Conservation (phyloP, 2,329 filamentous ascomycete genomes). For the Aquanectria penicillioides region DNA sequence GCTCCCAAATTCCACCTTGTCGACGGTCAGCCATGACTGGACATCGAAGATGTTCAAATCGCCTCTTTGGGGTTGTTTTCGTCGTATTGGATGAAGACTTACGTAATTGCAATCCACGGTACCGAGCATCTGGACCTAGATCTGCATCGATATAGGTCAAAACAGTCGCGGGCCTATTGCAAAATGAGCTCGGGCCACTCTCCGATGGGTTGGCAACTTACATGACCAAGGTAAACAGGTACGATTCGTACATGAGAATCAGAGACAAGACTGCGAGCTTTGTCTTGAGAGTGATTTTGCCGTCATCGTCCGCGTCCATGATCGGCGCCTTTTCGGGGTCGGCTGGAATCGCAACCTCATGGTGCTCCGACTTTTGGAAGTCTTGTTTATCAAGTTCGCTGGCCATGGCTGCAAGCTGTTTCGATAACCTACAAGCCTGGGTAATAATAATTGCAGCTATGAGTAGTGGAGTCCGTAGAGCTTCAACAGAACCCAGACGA, state of each 20-base stretch:
- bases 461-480: too few relatives aligned
- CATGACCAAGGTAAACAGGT: constrained; percentile 34
- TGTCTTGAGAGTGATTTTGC: constrained; percentile 28
- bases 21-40: too few relatives aligned
- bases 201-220: neutral
- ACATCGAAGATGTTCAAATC: neutral
- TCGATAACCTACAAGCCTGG: too few relatives aligned
- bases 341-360: neutral
- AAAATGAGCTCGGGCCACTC: neutral
- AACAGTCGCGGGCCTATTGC: constrained; percentile 40
- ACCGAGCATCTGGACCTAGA: constrained; percentile 45
- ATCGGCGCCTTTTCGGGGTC: constrained; percentile 14
- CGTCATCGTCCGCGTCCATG: constrained; percentile 11
- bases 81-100: neutral
- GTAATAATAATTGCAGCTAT: too few relatives aligned
- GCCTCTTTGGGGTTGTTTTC: neutral
- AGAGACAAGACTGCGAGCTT: constrained; percentile 32
- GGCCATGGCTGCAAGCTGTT: neutral
- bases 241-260: constrained; percentile 34
- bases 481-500: too few relatives aligned
- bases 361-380: constrained; percentile 11
- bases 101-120: constrained; percentile 46
- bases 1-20: constrained; percentile 42
- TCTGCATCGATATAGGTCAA: constrained; percentile 47
- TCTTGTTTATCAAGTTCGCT: constrained; percentile 6